These are phyloP conservation scores for Fomitiporia mediterranea DNA, from an alignment of 1,284 basidiomycete species.

Conservation along the genomic window DNA sequence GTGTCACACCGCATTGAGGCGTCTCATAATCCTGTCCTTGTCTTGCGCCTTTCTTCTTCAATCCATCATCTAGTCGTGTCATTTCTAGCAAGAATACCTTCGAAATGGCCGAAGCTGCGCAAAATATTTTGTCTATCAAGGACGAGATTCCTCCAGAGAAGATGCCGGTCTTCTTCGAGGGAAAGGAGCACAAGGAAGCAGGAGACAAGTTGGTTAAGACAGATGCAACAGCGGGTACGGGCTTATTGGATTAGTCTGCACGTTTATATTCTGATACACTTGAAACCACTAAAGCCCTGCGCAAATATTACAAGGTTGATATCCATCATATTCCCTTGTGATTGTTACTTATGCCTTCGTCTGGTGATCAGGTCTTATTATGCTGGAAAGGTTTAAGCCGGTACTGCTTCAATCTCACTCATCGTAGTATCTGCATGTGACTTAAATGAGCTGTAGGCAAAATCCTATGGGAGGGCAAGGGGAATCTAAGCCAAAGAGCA, in stretches of 20 bases:
- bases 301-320: conserved; percentile 60
- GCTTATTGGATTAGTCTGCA: no score
- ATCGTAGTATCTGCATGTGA: neutral
- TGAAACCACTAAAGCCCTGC: conserved; percentile 42
- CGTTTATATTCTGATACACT: no score
- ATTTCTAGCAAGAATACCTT: neutral
- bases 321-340: neutral
- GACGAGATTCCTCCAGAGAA: conserved; percentile 35
- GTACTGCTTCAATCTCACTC: conserved; percentile 35
- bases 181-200: conserved; percentile 64
- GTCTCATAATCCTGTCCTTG: neutral
- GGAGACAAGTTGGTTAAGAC: conserved; percentile 73
- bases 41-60: neutral
- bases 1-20: neutral
- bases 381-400: conserved; percentile 70
- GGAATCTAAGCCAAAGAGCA: conserved; percentile 31
- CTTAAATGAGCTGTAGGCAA: neutral
- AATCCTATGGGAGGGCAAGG: neutral
- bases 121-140: conserved; percentile 25
- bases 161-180: conserved; percentile 37
- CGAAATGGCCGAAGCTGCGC: neutral
- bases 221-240: conserved; percentile 57
- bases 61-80: neutral
- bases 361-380: conserved; percentile 63
- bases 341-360: neutral